A percentile compares a stretch with the other conserved stretches of the same genome.
Evolutionary conservation across 2,329 filamentous ascomycete genomes (phyloP).

Genomic region (Aaosphaeria pasadenensis): DNA sequence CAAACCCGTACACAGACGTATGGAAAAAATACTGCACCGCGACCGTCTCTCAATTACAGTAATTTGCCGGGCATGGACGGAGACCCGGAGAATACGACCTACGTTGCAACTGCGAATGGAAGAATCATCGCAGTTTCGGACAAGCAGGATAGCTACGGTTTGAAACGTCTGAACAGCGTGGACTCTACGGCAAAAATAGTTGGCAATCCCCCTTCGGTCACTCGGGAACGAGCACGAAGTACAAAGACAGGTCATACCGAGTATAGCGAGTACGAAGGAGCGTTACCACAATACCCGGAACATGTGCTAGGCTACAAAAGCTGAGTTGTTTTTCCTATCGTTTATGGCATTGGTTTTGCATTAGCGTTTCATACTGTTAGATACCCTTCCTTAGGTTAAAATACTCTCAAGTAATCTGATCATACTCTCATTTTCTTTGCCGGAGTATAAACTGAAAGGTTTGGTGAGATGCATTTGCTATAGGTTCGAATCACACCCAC

Average conservation of each 20-base stretch:
- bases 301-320: constrained; percentile 8
- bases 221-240: constrained; percentile 7
- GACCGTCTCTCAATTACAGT: constrained; percentile 3
- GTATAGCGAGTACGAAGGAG: constrained; percentile 11
- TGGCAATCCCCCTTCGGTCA: not conserved
- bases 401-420: too few relatives aligned
- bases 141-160: constrained; percentile 12
- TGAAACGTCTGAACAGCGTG: constrained; percentile 11
- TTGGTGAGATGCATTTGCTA: too few relatives aligned
- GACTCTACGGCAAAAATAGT: constrained; percentile 14
- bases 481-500: too few relatives aligned
- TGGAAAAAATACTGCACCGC: constrained; percentile 1
- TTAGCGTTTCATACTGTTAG: too few relatives aligned
- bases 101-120: constrained; percentile 4
- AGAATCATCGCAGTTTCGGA: constrained; percentile 1
- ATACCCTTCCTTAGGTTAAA: too few relatives aligned
- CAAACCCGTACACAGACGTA: constrained; percentile 8
- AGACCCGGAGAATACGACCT: constrained; percentile 1
- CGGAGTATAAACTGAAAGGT: too few relatives aligned
- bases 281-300: constrained; percentile 16
- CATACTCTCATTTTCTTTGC: too few relatives aligned
- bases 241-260: constrained; percentile 15
- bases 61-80: constrained; percentile 4
- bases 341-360: too few relatives aligned
- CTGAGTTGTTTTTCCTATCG: not conserved